A percentile compares a stretch with the other conserved stretches of the same genome.
Evolutionary conservation across 805 yeast genomes (phyloP).

Genomic region (Schizosaccharomyces lindneri): DNA sequence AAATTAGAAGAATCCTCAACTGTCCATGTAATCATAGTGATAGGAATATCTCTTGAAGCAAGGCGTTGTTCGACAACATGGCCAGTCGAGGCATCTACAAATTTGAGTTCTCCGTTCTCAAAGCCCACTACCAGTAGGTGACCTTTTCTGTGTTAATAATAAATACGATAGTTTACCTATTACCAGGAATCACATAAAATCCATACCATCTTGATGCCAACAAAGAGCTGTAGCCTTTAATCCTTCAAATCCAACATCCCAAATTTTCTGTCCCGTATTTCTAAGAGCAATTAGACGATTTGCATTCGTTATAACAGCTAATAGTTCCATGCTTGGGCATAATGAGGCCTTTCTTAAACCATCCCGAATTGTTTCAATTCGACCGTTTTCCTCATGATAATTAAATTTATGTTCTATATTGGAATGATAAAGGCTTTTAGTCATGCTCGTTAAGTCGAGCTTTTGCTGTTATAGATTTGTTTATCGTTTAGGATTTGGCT

Average conservation of each 20-base stretch:
- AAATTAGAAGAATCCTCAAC: background rate
- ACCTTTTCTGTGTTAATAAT: background rate
- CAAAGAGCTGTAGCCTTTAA: background rate
- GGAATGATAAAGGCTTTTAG: background rate
- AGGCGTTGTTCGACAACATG: background rate
- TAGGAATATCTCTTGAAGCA: background rate
- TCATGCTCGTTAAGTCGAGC: no score
- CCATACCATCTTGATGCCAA: background rate
- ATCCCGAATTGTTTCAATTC: background rate
- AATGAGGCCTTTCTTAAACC: background rate
- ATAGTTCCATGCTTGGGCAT: background rate
- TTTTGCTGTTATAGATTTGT: background rate
- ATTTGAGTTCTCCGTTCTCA: background rate
- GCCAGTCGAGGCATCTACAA: background rate
- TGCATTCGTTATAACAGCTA: background rate
- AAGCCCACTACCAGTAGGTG: background rate
- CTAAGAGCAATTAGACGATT: background rate
- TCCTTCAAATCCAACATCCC: background rate
- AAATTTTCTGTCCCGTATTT: background rate
- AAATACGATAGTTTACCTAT: background rate
- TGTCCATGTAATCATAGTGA: background rate
- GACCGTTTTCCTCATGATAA: background rate
- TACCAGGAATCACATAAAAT: no score
- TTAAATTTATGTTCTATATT: background rate
- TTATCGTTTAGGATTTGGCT: background rate